A percentile compares a stretch with the other conserved stretches of the same genome.
Evolutionary conservation across 176 grass and related monocot genomes (phyloP).

Genomic region (Ampelocalamus luodianensis): DNA sequence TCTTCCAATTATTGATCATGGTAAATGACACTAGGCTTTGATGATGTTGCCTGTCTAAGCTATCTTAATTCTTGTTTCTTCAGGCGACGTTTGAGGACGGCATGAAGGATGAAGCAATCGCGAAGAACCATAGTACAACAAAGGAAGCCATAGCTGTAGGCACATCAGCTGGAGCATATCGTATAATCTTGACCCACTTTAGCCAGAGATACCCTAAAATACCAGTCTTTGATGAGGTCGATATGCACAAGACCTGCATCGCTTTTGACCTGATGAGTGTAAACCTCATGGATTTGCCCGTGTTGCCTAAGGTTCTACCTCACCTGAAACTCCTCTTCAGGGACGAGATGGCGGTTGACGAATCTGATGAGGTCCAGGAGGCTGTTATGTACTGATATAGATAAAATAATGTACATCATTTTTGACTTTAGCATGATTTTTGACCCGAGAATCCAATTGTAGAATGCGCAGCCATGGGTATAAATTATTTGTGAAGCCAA

Average conservation of each 20-base stretch:
- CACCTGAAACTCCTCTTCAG: slow-evolving; percentile 81
- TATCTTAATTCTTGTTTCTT: slow-evolving; percentile 26
- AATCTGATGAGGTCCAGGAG: slow-evolving; percentile 65
- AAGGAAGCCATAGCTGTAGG: slow-evolving; percentile 87
- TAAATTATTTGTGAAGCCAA: neutral
- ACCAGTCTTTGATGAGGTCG: slow-evolving; percentile 75
- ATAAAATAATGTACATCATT: slow-evolving; percentile 10
- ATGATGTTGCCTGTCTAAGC: slow-evolving; percentile 1
- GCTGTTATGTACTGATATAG: slow-evolving; percentile 57
- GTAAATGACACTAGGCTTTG: neutral
- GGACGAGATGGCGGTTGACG: slow-evolving; percentile 64
- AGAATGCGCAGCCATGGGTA: neutral
- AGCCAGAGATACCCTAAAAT: slow-evolving; percentile 98
- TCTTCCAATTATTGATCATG: slow-evolving; percentile 12
- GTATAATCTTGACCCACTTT: slow-evolving; percentile 88
- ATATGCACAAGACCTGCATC: slow-evolving; percentile 80
- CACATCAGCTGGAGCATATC: slow-evolving; percentile 74
- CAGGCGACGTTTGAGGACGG: slow-evolving; percentile 97
- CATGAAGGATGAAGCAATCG: slow-evolving; percentile 85
- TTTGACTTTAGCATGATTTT: slow-evolving; percentile 32
- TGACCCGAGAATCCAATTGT: slow-evolving; percentile 31
- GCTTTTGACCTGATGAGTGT: slow-evolving; percentile 92
- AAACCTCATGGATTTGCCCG: slow-evolving; percentile 69
- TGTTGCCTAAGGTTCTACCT: slow-evolving; percentile 77
- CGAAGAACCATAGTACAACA: slow-evolving; percentile 90